phyloP scores from a whole-genome alignment of 1,284 basidiomycete species.

The Cystobasidiaceae sp. region DNA sequence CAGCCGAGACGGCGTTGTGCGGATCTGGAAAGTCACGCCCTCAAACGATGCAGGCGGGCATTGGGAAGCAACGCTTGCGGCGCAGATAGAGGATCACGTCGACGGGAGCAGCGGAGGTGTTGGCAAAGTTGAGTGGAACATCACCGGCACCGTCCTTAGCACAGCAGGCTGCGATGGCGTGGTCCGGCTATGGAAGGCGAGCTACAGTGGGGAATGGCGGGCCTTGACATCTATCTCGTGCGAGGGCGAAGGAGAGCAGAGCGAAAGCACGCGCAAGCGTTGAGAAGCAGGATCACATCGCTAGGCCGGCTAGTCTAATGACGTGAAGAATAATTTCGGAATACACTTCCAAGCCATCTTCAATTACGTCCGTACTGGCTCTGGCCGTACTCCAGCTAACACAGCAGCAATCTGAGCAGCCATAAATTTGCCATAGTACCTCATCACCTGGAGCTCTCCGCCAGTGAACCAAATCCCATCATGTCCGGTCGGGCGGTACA shows the following conservation, averaged over 20 bases:
- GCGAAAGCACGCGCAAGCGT: not conserved
- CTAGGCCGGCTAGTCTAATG: too few relatives aligned
- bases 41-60: constrained; percentile 52
- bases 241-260: constrained; percentile 31
- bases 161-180: constrained; percentile 84
- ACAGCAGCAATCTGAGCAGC: constrained; percentile 21
- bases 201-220: constrained; percentile 40
- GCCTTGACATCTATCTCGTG: constrained; percentile 34
- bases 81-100: constrained; percentile 75
- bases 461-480: constrained; percentile 20
- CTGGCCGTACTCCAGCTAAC: constrained; percentile 14
- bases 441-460: constrained; percentile 15
- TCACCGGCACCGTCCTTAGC: constrained; percentile 81
- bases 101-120: constrained; percentile 49
- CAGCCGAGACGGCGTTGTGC: constrained; percentile 71
- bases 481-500: not conserved
- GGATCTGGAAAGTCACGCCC: constrained; percentile 72
- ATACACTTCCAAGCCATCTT: not conserved
- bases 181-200: constrained; percentile 76
- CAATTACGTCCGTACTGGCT: not conserved
- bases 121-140: constrained; percentile 75
- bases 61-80: constrained; percentile 70
- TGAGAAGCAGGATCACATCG: not conserved
- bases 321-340: not conserved
- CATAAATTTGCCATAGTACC: constrained; percentile 11